Evolutionary conservation across 148 eudicot genomes (phyloP).

Genomic region (Rhododendron ovatum): DNA sequence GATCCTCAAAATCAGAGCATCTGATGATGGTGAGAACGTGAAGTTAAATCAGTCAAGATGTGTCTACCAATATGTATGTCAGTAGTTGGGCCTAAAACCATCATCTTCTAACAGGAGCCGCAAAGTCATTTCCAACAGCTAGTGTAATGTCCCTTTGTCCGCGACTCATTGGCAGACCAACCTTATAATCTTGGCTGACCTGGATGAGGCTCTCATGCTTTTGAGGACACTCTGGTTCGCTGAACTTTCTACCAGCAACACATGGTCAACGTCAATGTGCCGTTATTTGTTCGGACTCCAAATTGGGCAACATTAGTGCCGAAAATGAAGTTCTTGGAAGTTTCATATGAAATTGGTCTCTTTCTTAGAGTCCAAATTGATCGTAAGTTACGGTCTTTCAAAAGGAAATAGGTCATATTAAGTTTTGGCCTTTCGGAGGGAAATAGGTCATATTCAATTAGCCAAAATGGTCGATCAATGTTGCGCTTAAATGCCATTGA

Average conservation of each 20-base stretch:
- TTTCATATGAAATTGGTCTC: neutral
- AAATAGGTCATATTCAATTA: neutral
- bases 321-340: neutral
- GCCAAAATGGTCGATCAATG: neutral
- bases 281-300: neutral
- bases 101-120: neutral
- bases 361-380: neutral
- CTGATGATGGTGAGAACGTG: neutral
- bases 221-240: neutral
- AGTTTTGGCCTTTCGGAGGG: neutral
- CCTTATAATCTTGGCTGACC: neutral
- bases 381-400: neutral
- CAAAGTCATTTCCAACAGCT: neutral
- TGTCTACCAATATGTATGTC: neutral
- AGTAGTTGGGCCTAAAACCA: neutral
- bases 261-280: neutral
- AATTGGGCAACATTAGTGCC: neutral
- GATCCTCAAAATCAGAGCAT: neutral
- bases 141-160: neutral
- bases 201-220: neutral
- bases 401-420: neutral
- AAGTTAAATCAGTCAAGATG: neutral
- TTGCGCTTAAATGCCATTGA: neutral
- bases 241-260: neutral
- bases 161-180: neutral